phyloP scores from a whole-genome alignment of 176 grass and related monocot genomes.

The Hordeum vulgare region DNA sequence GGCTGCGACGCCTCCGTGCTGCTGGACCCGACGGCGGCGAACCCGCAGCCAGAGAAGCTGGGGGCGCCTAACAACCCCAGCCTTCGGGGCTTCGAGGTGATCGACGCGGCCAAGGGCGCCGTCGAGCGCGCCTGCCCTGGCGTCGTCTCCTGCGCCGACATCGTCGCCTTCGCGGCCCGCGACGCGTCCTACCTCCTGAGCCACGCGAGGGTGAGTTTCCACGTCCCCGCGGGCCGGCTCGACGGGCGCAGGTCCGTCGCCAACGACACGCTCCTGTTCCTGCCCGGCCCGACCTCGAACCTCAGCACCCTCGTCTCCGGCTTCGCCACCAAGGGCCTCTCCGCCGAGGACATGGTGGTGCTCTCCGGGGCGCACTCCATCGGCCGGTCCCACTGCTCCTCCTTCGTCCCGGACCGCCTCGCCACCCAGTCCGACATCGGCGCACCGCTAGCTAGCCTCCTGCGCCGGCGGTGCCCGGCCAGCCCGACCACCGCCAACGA shows the following conservation, averaged over 20 bases:
- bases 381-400: conserved; percentile 26
- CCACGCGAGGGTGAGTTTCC: not conserved
- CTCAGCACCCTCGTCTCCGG: not conserved
- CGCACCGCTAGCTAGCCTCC: not conserved
- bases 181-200: conserved; percentile 24
- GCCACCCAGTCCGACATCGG: not conserved
- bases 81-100: conserved; percentile 31
- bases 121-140: conserved; percentile 28
- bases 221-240: conserved; percentile 4
- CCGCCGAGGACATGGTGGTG: conserved; percentile 19
- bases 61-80: conserved; percentile 16
- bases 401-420: not conserved
- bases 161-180: conserved; percentile 52
- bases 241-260: conserved; percentile 11
- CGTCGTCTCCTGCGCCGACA: conserved; percentile 48
- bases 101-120: conserved; percentile 31
- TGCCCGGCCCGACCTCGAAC: not conserved
- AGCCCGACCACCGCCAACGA: not conserved
- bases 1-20: conserved; percentile 41
- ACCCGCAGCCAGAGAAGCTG: conserved; percentile 37
- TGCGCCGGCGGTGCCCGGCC: conserved; percentile 6
- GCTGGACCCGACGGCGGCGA: conserved; percentile 1
- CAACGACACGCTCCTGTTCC: not conserved
- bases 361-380: conserved; percentile 39
- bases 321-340: conserved; percentile 24